Percentiles rank a stretch among this genome's conserved stretches.
These are phyloP conservation scores for Neurospora sp. DNA, from an alignment of 495 filamentous ascomycete genomes.

Conservation along the genomic window DNA sequence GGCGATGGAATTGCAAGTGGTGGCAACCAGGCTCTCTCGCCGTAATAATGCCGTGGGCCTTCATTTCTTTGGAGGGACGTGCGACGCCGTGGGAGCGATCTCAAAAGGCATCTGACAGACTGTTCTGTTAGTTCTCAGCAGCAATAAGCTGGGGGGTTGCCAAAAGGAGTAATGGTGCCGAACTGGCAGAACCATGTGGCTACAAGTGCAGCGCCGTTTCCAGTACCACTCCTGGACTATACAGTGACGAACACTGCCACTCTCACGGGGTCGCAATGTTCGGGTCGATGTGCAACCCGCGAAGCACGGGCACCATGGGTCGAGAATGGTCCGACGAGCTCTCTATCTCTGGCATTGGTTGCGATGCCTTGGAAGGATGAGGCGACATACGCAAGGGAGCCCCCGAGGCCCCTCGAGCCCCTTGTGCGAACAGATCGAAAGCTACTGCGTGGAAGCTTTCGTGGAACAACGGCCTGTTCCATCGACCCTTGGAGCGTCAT, in stretches of 20 bases:
- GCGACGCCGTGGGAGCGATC: background rate
- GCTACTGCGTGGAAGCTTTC: background rate
- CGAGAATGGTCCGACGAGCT: background rate
- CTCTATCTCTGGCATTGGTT: background rate
- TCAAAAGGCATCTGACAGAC: background rate
- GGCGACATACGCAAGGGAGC: background rate
- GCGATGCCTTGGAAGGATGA: background rate
- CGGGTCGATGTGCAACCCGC: background rate
- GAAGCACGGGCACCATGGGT: background rate
- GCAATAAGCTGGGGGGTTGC: background rate
- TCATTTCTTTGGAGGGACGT: background rate
- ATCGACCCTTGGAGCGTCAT: background rate
- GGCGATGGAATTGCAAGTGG: background rate
- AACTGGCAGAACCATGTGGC: background rate
- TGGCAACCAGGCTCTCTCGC: background rate
- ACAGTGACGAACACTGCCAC: background rate
- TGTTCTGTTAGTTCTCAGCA: background rate
- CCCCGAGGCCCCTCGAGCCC: background rate
- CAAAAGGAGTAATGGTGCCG: background rate
- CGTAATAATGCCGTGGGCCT: background rate
- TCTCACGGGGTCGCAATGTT: background rate
- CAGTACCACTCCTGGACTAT: background rate
- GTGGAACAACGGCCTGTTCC: background rate
- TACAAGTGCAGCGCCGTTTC: background rate
- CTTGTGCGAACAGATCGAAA: background rate